Evolutionary conservation across 2,329 filamentous ascomycete species (phyloP).

Genomic region (Fusarium sp.): DNA sequence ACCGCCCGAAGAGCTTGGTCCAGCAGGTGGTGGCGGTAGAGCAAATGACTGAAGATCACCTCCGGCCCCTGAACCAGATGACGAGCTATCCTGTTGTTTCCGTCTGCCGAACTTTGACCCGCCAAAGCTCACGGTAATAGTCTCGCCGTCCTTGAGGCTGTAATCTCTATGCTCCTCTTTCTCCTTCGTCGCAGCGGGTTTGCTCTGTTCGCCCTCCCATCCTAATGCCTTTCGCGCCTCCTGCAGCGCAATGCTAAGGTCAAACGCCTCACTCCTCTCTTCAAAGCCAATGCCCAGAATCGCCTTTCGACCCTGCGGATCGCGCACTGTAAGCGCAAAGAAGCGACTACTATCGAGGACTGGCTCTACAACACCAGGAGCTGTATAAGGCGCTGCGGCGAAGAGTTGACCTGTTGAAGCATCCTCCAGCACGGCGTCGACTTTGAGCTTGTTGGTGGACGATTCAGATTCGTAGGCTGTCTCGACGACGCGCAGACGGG

Average conservation of each 20-base stretch:
- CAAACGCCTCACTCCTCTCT: conserved; percentile 86
- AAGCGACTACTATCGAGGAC: conserved; percentile 84
- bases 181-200: conserved; percentile 53
- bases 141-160: conserved; percentile 90
- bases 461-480: conserved; percentile 66
- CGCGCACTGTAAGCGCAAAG: conserved; percentile 85
- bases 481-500: conserved; percentile 82
- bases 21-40: conserved; percentile 76
- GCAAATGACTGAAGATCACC: conserved; percentile 71
- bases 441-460: conserved; percentile 69
- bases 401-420: conserved; percentile 79
- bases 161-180: conserved; percentile 69
- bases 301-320: conserved; percentile 80
- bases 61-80: conserved; percentile 31
- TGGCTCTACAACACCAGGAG: conserved; percentile 75
- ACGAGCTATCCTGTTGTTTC: conserved; percentile 50
- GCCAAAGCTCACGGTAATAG: conserved; percentile 83
- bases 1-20: conserved; percentile 53
- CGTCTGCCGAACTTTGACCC: conserved; percentile 65
- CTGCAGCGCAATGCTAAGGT: conserved; percentile 84
- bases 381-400: conserved; percentile 83
- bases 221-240: conserved; percentile 79
- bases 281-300: conserved; percentile 88
- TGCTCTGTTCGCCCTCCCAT: conserved; percentile 61
- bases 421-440: conserved; percentile 85